Conservation (phyloP, 495 filamentous ascomycete genomes). For the Terfezia boudieri region DNA sequence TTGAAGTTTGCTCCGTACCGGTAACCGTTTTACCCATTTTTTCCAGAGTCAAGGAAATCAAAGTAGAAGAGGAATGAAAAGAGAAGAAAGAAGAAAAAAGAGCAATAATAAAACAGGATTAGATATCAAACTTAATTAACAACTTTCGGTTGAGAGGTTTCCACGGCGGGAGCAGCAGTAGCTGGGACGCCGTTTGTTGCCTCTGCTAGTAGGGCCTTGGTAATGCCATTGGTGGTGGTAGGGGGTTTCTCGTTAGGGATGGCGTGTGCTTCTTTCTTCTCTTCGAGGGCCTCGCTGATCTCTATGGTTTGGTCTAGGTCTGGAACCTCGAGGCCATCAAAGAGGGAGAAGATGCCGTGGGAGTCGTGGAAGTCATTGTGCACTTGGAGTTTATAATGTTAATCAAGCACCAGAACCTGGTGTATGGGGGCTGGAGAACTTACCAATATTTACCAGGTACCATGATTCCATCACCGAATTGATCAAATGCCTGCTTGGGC, state of each 20-base stretch:
- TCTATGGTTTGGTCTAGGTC: slow-evolving; percentile 33
- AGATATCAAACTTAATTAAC: neutral
- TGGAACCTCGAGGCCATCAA: slow-evolving; percentile 51
- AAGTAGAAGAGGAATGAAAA: neutral
- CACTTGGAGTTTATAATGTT: slow-evolving; percentile 32
- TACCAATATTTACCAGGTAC: slow-evolving; percentile 91
- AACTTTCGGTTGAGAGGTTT: neutral
- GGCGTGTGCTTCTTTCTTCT: no score
- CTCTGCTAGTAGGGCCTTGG: neutral
- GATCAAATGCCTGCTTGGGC: slow-evolving; percentile 63
- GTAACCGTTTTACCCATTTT: neutral
- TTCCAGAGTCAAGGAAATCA: slow-evolving; percentile 1
- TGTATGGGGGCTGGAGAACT: slow-evolving; percentile 14
- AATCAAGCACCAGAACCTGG: neutral
- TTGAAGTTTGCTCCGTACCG: slow-evolving; percentile 22
- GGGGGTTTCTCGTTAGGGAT: no score
- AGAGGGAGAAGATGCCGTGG: slow-evolving; percentile 57
- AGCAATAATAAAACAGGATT: neutral
- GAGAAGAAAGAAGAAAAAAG: neutral
- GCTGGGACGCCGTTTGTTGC: neutral
- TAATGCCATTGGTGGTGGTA: no score
- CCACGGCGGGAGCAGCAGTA: neutral
- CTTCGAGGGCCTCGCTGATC: neutral
- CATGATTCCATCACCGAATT: slow-evolving; percentile 66
- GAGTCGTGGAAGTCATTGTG: slow-evolving; percentile 86